Conservation (phyloP, 1,284 basidiomycete genomes). For the Tremellales sp. region DNA sequence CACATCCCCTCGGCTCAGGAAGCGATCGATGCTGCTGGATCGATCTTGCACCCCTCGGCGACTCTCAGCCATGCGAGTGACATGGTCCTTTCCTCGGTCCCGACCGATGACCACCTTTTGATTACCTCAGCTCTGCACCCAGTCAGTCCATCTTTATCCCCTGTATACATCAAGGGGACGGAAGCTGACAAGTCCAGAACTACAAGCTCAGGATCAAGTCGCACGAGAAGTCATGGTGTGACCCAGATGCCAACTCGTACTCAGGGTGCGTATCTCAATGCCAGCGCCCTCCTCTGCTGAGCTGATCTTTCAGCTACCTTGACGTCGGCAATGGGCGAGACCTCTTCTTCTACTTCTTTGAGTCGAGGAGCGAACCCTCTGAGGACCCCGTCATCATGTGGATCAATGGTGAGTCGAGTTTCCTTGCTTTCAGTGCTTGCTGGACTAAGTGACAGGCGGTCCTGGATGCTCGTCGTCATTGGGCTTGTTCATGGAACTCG, state of each 20-base stretch:
- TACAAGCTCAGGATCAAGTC: slow-evolving; percentile 47
- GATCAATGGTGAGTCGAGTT: slow-evolving; percentile 45
- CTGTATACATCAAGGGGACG: background rate
- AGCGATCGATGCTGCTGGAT: slow-evolving; percentile 26
- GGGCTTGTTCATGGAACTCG: slow-evolving; percentile 54
- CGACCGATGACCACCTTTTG: slow-evolving; percentile 27
- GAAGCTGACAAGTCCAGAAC: slow-evolving; percentile 17
- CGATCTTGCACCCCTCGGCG: slow-evolving; percentile 20
- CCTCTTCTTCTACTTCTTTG: slow-evolving; percentile 82
- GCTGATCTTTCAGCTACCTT: slow-evolving; percentile 50
- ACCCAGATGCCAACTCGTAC: slow-evolving; percentile 42
- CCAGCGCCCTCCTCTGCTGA: background rate
- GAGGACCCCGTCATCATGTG: slow-evolving; percentile 52
- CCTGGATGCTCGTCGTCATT: slow-evolving; percentile 51
- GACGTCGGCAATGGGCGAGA: slow-evolving; percentile 65
- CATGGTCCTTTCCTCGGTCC: slow-evolving; percentile 28
- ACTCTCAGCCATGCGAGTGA: slow-evolving; percentile 31
- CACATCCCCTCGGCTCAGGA: slow-evolving; percentile 24
- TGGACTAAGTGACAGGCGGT: slow-evolving; percentile 23
- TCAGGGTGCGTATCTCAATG: slow-evolving; percentile 29
- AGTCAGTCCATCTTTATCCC: slow-evolving; percentile 16
- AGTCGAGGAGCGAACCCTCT: slow-evolving; percentile 63
- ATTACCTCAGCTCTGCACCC: slow-evolving; percentile 32
- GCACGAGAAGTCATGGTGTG: slow-evolving; percentile 46
- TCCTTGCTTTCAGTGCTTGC: background rate